A percentile compares a stretch with the other conserved stretches of the same genome.
These are phyloP conservation scores for Vanderwaltozyma polyspora DNA, from an alignment of 805 yeast species.

Conservation along the genomic window DNA sequence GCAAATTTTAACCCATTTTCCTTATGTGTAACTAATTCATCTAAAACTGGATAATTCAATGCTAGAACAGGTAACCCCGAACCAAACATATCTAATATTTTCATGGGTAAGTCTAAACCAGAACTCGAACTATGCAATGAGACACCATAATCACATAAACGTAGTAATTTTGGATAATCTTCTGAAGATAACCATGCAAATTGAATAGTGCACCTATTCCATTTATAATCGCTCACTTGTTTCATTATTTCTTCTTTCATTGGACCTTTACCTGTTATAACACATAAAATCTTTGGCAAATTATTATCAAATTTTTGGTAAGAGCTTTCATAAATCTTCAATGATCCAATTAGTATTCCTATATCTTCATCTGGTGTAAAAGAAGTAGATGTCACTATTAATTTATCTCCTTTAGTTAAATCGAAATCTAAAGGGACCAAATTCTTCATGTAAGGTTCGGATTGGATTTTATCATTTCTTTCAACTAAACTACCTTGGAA, in stretches of 20 bases:
- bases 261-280: slow-evolving; percentile 99
- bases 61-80: slow-evolving; percentile 89
- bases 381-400: slow-evolving; percentile 82
- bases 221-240: slow-evolving; percentile 34
- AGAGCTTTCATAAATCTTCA: slow-evolving; percentile 44
- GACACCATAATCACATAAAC: slow-evolving; percentile 74
- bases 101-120: slow-evolving; percentile 95
- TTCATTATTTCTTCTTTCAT: slow-evolving; percentile 41
- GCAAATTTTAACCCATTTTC: slow-evolving; percentile 57
- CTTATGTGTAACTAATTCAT: slow-evolving; percentile 61
- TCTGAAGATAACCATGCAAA: slow-evolving; percentile 69
- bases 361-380: slow-evolving; percentile 96
- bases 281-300: slow-evolving; percentile 43
- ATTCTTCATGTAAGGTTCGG: slow-evolving; percentile 26
- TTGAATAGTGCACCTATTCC: slow-evolving; percentile 42
- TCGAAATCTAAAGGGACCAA: slow-evolving; percentile 28
- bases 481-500: slow-evolving; percentile 13
- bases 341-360: slow-evolving; percentile 52
- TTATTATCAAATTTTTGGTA: slow-evolving; percentile 13
- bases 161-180: slow-evolving; percentile 68
- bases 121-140: slow-evolving; percentile 87
- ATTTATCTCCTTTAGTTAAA: slow-evolving; percentile 35
- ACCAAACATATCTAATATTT: slow-evolving; percentile 91
- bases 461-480: slow-evolving; percentile 8
- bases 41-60: slow-evolving; percentile 61